A percentile compares a stretch with the other conserved stretches of the same genome.
Evolutionary conservation across 441 rosid genomes (phyloP).

Genomic region (Breynia disticha): DNA sequence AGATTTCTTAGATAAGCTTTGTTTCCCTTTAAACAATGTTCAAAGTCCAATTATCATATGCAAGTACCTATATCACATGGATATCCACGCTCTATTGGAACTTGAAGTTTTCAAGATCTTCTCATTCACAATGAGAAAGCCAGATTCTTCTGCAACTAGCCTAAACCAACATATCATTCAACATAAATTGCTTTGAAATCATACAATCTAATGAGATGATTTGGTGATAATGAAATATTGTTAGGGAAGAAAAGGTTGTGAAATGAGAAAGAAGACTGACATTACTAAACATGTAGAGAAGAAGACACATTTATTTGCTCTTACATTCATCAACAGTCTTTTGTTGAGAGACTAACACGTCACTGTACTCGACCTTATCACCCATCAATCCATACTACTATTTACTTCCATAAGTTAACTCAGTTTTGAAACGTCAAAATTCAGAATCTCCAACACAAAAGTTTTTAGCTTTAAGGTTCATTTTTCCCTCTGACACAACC

Average conservation of each 20-base stretch:
- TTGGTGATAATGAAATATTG: too few relatives aligned
- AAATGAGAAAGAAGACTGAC: neutral
- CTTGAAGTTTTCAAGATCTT: slow-evolving; percentile 34
- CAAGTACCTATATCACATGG: slow-evolving; percentile 7
- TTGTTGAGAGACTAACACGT: slow-evolving; percentile 15
- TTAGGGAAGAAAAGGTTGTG: too few relatives aligned
- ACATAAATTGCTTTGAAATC: too few relatives aligned
- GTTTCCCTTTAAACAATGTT: slow-evolving; percentile 24
- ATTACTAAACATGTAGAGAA: neutral
- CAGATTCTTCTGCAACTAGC: slow-evolving; percentile 7
- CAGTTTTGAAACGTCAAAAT: slow-evolving; percentile 54
- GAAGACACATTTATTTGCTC: slow-evolving; percentile 12
- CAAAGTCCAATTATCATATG: slow-evolving; percentile 19
- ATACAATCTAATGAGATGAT: too few relatives aligned
- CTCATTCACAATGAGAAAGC: slow-evolving; percentile 16
- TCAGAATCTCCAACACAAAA: slow-evolving; percentile 43
- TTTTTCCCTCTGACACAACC: slow-evolving; percentile 23
- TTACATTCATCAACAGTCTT: slow-evolving; percentile 16
- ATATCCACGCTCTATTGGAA: slow-evolving; percentile 34
- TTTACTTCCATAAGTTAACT: slow-evolving; percentile 24
- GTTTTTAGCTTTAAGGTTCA: slow-evolving; percentile 27
- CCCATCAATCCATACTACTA: slow-evolving; percentile 27
- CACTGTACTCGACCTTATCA: slow-evolving; percentile 13
- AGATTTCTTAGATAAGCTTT: slow-evolving; percentile 19
- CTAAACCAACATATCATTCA: too few relatives aligned